These are phyloP conservation scores for Boletus rubescentipes DNA, from an alignment of 768 basidiomycete genomes.

Conservation along the genomic window DNA sequence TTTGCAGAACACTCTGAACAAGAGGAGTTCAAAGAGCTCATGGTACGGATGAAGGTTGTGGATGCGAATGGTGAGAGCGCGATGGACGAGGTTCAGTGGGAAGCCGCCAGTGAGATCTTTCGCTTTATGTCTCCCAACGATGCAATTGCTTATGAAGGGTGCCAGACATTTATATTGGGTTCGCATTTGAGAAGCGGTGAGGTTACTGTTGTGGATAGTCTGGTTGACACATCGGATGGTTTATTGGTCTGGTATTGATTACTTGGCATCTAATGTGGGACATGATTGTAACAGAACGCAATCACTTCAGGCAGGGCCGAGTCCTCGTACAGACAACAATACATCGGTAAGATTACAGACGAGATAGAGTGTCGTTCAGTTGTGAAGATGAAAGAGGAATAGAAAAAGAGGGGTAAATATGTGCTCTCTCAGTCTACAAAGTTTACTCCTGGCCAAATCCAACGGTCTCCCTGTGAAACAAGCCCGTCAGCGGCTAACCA, in stretches of 20 bases:
- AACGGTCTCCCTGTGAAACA: slow-evolving; percentile 71
- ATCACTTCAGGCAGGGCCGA: neutral
- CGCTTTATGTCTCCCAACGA: neutral
- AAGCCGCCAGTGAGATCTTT: slow-evolving; percentile 86
- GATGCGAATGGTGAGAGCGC: slow-evolving; percentile 81
- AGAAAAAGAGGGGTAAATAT: slow-evolving; percentile 15
- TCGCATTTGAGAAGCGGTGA: slow-evolving; percentile 79
- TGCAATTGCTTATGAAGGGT: slow-evolving; percentile 4
- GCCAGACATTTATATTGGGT: slow-evolving; percentile 89
- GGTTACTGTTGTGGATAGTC: neutral
- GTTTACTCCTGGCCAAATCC: slow-evolving; percentile 92
- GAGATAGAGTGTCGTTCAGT: slow-evolving; percentile 25
- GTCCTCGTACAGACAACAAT: slow-evolving; percentile 12
- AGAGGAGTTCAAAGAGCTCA: slow-evolving; percentile 76
- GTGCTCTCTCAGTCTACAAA: neutral
- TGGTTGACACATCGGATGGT: neutral
- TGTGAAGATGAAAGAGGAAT: slow-evolving; percentile 3
- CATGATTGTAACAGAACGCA: neutral
- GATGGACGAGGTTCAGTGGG: slow-evolving; percentile 97
- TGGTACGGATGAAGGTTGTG: slow-evolving; percentile 91
- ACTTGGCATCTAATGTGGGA: neutral
- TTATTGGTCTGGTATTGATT: slow-evolving; percentile 7
- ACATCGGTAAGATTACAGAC: slow-evolving; percentile 31
- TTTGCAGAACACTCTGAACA: slow-evolving; percentile 79
- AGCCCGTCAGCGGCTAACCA: slow-evolving; percentile 16